Percentiles rank a stretch among this genome's conserved stretches.
Evolutionary conservation across 495 filamentous ascomycete species (phyloP).

Genomic region (Neurospora sp.): DNA sequence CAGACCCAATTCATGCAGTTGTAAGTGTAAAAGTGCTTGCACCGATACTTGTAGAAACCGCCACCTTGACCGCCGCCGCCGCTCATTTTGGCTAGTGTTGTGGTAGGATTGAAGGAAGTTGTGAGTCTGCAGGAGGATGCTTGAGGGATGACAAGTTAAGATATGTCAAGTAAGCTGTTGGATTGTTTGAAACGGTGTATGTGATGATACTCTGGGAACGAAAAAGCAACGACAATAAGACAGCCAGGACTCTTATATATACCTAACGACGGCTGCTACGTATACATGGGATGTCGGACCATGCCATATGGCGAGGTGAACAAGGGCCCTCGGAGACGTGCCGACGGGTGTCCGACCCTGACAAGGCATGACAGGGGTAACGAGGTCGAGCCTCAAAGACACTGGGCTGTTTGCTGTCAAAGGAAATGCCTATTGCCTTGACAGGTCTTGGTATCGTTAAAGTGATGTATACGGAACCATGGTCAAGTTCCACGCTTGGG

Average conservation of each 20-base stretch:
- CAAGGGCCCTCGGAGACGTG: not conserved
- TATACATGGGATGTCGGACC: not conserved
- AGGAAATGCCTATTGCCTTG: not conserved
- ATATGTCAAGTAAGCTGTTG: not conserved
- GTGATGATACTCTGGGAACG: not conserved
- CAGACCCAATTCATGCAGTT: slow-evolving; percentile 54
- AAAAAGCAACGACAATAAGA: not conserved
- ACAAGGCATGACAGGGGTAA: not conserved
- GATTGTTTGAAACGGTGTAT: not conserved
- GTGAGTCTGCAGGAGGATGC: not conserved
- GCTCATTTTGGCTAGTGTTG: not conserved
- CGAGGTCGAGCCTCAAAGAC: not conserved
- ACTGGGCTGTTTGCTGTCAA: not conserved
- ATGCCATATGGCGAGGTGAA: not conserved
- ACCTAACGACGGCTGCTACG: not conserved
- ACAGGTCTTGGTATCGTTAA: not conserved
- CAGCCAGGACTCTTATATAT: not conserved
- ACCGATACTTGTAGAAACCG: slow-evolving; percentile 51
- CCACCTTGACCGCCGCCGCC: slow-evolving; percentile 21
- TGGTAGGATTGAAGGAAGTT: not conserved
- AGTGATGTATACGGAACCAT: not conserved
- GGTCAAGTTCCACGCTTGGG: not conserved
- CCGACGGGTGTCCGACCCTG: not conserved
- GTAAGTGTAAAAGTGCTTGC: slow-evolving; percentile 49
- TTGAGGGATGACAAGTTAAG: not conserved